Evolutionary conservation across 129 eudicot species (phyloP), one percentile per base, ranked within the genome.

Genomic region (Saussurea involucrata): DNA sequence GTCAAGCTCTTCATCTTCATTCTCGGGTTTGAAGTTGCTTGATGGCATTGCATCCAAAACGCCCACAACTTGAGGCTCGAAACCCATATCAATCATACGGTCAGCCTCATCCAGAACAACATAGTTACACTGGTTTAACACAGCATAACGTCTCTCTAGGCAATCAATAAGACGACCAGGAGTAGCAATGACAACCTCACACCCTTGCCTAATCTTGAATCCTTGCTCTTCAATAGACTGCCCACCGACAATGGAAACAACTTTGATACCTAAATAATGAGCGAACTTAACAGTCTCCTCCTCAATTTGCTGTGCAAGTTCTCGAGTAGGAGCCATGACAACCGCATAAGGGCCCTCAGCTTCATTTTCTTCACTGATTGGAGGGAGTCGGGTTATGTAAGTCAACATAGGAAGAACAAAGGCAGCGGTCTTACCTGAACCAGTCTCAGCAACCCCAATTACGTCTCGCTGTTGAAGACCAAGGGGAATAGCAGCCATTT

Each of bases 81-180:
- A 87, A 29, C 89, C 92, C 92, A 87, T 85, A 68, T 87, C 92
- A 57, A 85, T 87, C 89, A 85, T 87, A 4, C 92, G 83, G 37
- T 87, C 92, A 53, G 89, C 92, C 80, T 87, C 92, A 20, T 87
- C 92, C 24, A 87, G 89, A 22, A 87, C 92, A 20, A 87, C 92
- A 65, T 87, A 85, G 60, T 85, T 87, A 40, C 92, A 87, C 83
- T 85, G 89, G 67, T 87, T 87, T 63, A 87, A 60, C 28, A 85
- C 92, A 72, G 84, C 87, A 55, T 82, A 87, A 5, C 89, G 82
- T 10, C 89, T 73, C 32, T 87, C 89, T 4, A 87, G 25, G 28
- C 89, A 87, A 73, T 87, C 89, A 0, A 85, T 66, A 53, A 87
- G 87, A 72, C 92, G 85, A 0, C 92, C 92, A 17, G 92, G 92